Percentiles rank a stretch among this genome's conserved stretches.
Conservation (phyloP, 257 asterid genomes). For the Przewalskia tangutica region DNA sequence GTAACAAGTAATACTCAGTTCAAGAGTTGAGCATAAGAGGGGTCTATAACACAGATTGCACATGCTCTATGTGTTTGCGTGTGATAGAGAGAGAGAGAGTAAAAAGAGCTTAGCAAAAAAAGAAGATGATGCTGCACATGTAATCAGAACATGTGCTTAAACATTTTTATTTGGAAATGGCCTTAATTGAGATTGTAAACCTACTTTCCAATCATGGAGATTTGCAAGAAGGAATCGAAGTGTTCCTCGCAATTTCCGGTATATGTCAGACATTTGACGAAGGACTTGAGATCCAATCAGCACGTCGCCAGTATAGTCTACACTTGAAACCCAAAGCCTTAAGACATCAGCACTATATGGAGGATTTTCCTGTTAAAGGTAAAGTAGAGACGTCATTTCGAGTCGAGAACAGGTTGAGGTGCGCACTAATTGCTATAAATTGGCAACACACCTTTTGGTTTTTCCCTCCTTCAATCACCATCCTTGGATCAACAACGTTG, state of each 20-base stretch:
- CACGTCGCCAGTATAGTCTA: constrained; percentile 89
- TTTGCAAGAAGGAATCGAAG: constrained; percentile 88
- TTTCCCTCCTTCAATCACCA: constrained; percentile 87
- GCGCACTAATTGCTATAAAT: neutral
- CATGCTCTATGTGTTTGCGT: neutral
- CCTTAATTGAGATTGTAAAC: constrained; percentile 9
- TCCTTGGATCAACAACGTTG: constrained; percentile 88
- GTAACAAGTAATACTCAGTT: neutral
- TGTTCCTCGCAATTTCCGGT: constrained; percentile 93
- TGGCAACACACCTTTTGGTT: constrained; percentile 48
- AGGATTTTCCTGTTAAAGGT: constrained; percentile 51
- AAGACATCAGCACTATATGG: constrained; percentile 92
- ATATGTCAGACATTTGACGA: constrained; percentile 92
- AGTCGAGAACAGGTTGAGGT: neutral
- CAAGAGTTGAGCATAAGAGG: constrained; percentile 2
- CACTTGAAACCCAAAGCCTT: constrained; percentile 97
- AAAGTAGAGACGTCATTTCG: constrained; percentile 13
- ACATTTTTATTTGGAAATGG: neutral
- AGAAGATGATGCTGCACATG: neutral
- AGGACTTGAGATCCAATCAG: constrained; percentile 77
- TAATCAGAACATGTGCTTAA: neutral
- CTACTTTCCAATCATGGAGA: constrained; percentile 96
- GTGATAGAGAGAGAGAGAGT: neutral
- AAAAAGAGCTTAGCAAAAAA: neutral
- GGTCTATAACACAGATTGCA: neutral